Base-by-base conservation (phyloP, 2,329 filamentous ascomycete genomes). In the Neurospora sp. region DNA sequence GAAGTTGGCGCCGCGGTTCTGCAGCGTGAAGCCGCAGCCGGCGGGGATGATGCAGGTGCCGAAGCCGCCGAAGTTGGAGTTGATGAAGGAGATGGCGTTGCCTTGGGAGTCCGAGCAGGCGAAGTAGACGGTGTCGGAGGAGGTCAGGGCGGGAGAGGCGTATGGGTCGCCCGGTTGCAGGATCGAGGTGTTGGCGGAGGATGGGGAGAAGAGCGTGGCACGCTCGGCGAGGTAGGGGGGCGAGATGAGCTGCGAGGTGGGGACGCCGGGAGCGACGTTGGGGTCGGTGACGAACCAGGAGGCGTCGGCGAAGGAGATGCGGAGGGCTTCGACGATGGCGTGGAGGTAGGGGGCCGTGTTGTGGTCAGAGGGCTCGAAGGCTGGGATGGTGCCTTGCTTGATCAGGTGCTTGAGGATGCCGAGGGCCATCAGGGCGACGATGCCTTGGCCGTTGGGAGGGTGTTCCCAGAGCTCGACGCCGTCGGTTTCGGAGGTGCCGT, bases 1-100 rank as follows among this genome's bases (percentile, higher is more conserved):
- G 81, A 99, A 98, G 79, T 95, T 96, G 46, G 91, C 89, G 8
- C 92, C 96, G 2, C 96, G 92, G 83, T 97, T 97, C 79, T 99
- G 96, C 23, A 99, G 86, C 0, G 92, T 95, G 82, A 98, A 98
- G 8, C 95, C 95, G 78, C 93, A 97, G 6, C 90, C 92, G 57
- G 84, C 82, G 23, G 96, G 95, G 67, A 99, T 88, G 77, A 98
- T 97, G 74, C 83, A 86, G 0, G 93, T 96, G 68, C 96, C 96
- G 79, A 98, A 95, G 0, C 92, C 93, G 69, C 86, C 89, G 81
- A 94, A 98, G 83, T 95, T 96, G 80, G 91, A 94, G 85, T 97
- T 98, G 83, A 98, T 98, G 82, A 98, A 97, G 28, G 91, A 96
- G 68, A 96, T 94, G 40, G 91, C 95, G 80, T 98, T 98, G 69